A percentile compares a stretch with the other conserved stretches of the same genome.
These are phyloP conservation scores for Cladophialophora bantiana DNA, from an alignment of 2,329 filamentous ascomycete genomes.

Conservation along the genomic window DNA sequence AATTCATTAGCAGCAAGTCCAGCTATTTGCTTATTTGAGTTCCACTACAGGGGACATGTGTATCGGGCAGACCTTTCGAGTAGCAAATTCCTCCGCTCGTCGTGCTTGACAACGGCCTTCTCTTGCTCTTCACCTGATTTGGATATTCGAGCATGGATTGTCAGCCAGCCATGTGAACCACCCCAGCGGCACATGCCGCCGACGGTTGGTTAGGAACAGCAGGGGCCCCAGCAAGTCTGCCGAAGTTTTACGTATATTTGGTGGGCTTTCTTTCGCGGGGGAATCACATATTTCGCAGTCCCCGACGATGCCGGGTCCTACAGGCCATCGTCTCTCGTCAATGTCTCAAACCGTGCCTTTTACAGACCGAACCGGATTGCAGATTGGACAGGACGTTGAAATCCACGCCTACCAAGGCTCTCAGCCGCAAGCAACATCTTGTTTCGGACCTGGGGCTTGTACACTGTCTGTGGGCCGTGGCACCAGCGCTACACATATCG, in stretches of 20 bases:
- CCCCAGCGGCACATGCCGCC: neutral
- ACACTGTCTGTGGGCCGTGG: neutral
- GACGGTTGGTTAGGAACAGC: neutral
- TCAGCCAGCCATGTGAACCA: constrained; percentile 15
- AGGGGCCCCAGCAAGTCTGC: neutral
- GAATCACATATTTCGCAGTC: neutral
- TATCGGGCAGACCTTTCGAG: neutral
- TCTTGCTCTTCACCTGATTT: neutral
- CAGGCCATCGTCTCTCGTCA: neutral
- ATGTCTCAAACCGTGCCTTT: neutral
- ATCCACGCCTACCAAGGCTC: neutral
- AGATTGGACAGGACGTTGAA: neutral
- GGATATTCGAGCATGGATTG: neutral
- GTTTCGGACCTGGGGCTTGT: constrained; percentile 2
- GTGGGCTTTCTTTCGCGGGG: neutral
- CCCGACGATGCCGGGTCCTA: neutral
- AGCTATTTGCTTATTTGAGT: neutral
- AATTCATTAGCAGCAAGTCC: neutral
- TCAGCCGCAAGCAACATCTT: neutral
- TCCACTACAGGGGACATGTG: neutral
- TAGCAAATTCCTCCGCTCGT: neutral
- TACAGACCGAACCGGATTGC: neutral
- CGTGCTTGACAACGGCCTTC: neutral
- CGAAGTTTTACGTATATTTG: neutral
- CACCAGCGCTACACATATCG: neutral